Evolutionary conservation across 2,329 filamentous ascomycete genomes (phyloP).

Genomic region (Aureobasidium sp.): DNA sequence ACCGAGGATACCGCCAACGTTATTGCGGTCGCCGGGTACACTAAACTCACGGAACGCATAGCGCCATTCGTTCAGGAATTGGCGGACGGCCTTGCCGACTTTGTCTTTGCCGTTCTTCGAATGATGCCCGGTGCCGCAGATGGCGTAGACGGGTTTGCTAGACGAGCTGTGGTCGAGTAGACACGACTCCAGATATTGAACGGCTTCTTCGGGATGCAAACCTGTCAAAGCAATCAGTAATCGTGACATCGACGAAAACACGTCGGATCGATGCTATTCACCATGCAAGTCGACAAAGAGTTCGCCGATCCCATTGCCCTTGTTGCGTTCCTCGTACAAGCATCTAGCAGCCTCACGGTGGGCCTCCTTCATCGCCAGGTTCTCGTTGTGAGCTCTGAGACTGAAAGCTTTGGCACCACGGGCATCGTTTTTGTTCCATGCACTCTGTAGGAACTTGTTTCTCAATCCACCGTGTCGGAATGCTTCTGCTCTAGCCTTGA

Average conservation of each 20-base stretch:
- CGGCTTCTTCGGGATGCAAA: constrained; percentile 95
- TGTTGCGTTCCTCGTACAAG: constrained; percentile 89
- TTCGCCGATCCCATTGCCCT: constrained; percentile 50
- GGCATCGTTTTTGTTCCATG: constrained; percentile 97
- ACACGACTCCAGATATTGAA: constrained; percentile 84
- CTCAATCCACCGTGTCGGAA: constrained; percentile 94
- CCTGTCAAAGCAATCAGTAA: constrained; percentile 31
- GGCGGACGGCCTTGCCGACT: constrained; percentile 85
- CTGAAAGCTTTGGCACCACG: constrained; percentile 91
- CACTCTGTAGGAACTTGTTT: constrained; percentile 95
- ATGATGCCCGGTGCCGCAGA: constrained; percentile 93
- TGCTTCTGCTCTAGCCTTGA: constrained; percentile 89
- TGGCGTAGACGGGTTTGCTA: constrained; percentile 74
- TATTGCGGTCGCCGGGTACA: constrained; percentile 88
- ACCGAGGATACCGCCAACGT: constrained; percentile 57
- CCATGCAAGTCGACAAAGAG: constrained; percentile 91
- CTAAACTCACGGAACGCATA: constrained; percentile 96
- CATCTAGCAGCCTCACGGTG: constrained; percentile 88
- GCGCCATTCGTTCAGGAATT: constrained; percentile 88
- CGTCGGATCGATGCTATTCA: constrained; percentile 17
- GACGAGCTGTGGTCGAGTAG: constrained; percentile 72
- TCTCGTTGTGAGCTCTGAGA: constrained; percentile 89
- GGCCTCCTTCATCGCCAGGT: constrained; percentile 92
- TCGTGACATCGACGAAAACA: background rate
- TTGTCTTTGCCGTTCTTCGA: constrained; percentile 99